Conservation (phyloP, 83 land plant species). For the Larix sibirica region DNA sequence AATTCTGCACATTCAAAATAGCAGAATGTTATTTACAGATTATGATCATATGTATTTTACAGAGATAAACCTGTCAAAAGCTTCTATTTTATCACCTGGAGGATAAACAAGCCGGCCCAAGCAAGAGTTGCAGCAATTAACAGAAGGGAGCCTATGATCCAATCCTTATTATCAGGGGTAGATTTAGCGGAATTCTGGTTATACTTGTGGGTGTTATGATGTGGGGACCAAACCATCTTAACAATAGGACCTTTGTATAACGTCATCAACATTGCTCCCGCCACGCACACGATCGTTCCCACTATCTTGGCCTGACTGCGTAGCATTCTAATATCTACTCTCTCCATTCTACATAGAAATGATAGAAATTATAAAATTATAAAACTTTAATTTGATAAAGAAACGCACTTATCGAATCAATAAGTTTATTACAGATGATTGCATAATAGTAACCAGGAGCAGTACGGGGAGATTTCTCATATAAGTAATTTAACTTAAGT, state of each 20-base stretch:
- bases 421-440: too few relatives aligned
- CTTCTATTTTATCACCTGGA: constrained; percentile 9
- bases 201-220: neutral
- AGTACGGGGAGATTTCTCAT: too few relatives aligned
- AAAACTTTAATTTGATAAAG: too few relatives aligned
- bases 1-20: neutral
- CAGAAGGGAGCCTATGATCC: constrained; percentile 21
- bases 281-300: neutral
- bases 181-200: neutral
- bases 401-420: too few relatives aligned
- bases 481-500: too few relatives aligned
- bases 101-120: constrained; percentile 24
- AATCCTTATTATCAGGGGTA: neutral
- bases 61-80: too few relatives aligned
- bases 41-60: neutral
- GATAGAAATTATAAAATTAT: too few relatives aligned
- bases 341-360: neutral
- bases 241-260: constrained; percentile 8
- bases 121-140: constrained; percentile 22
- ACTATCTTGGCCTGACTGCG: constrained; percentile 11
- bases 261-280: constrained; percentile 13
- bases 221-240: neutral
- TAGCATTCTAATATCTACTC: neutral
- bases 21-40: too few relatives aligned
- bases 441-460: too few relatives aligned